Evolutionary conservation across 2,329 filamentous ascomycete species (phyloP).

Genomic region (Fusarium buharicum): DNA sequence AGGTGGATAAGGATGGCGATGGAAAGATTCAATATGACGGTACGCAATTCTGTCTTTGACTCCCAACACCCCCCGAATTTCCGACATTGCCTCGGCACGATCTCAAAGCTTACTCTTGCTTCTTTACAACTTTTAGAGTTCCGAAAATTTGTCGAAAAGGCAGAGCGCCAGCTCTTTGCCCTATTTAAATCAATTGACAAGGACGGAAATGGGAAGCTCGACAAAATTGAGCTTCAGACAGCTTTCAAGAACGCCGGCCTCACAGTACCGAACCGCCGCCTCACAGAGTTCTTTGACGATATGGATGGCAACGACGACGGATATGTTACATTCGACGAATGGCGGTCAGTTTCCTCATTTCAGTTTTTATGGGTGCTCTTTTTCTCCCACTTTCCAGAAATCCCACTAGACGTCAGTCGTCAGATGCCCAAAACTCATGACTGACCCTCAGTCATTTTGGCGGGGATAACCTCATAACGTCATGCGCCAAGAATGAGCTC

Average conservation of each 20-base stretch:
- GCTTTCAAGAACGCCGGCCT: constrained; percentile 85
- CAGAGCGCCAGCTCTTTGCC: constrained; percentile 82
- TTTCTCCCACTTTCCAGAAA: background rate
- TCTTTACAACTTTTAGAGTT: constrained; percentile 72
- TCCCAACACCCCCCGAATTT: constrained; percentile 7
- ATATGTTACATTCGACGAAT: constrained; percentile 90
- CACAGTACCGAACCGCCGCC: constrained; percentile 77
- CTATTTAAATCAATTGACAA: constrained; percentile 90
- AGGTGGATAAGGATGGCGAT: constrained; percentile 88
- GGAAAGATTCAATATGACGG: constrained; percentile 92
- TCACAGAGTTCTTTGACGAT: constrained; percentile 87
- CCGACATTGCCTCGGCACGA: constrained; percentile 33
- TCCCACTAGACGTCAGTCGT: constrained; percentile 24
- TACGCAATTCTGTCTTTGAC: constrained; percentile 55
- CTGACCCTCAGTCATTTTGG: constrained; percentile 46
- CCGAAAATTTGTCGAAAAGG: constrained; percentile 83
- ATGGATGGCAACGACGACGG: constrained; percentile 92
- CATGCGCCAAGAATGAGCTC: constrained; percentile 44
- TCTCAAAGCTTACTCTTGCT: constrained; percentile 36
- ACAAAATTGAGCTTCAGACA: constrained; percentile 81
- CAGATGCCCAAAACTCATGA: constrained; percentile 40
- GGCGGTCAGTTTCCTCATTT: constrained; percentile 76
- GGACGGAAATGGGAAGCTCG: constrained; percentile 85
- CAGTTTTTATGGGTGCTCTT: constrained; percentile 20
- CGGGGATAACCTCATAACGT: constrained; percentile 42